Base-by-base conservation (phyloP, 2,329 filamentous ascomycete genomes). In the Sporothrix inflata region DNA sequence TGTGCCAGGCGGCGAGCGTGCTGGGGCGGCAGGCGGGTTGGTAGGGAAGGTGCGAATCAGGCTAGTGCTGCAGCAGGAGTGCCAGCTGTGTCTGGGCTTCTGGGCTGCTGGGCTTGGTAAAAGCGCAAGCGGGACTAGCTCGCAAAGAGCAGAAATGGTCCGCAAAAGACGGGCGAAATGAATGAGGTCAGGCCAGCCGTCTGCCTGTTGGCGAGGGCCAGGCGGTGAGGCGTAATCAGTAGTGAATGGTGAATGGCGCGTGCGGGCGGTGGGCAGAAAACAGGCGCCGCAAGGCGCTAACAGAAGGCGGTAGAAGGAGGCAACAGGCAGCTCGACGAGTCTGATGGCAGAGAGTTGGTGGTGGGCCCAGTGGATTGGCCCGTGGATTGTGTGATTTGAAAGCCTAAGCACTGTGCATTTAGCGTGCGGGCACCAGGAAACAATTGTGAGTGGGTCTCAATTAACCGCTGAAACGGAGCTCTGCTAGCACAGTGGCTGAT, bases 261-360 rank as follows among this genome's bases (percentile, higher is more conserved):
- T 19, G 27, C n/a, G 34, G 27, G n/a, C 19, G 7, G 57, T n/a
- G 24, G 38, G 40, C 8, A 65, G 40, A 27, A 30, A 27, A 27
- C 55, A 61, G 55, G 55, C 16, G 60, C 60, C 38, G 6, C 38
- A 14, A 38, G 30, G 40, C 9, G 42, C 27, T 24, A 24, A 4
- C 45, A 67, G 65, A 19, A 34, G 30, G 65, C 19, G 60, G 21
- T 34, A 47, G 61, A 19, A 65, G 45, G 61, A 47, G 60, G 61
- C 61, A 66, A 19, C 40, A 66, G 60, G 60, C 61, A 30, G 21
- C 61, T 68, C 53, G 65, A 68, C 65, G 65, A 51, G 65, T 68
- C 27, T 38, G 63, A n/a, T 11, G 12, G n/a, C 34, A 27, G 38
- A 21, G 19, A 42, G 34, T 55, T 61, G 30, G 16, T n/a, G 40